Conservation (phyloP, 768 basidiomycete genomes). For the Auricularia sp. region DNA sequence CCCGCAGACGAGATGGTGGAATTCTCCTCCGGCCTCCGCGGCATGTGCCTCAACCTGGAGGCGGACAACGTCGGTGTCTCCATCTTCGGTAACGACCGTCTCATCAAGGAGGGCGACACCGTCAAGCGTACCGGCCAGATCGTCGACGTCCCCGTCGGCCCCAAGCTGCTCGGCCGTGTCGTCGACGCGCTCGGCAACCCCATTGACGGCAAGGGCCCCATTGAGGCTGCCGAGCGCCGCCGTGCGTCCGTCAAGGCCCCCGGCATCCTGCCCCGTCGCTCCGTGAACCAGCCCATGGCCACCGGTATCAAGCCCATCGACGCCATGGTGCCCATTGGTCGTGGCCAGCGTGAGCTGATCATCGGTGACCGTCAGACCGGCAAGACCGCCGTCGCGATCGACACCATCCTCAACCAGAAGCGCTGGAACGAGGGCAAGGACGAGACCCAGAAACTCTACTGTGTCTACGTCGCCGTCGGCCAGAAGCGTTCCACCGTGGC, state of each 20-base stretch:
- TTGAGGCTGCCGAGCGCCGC: conserved; percentile 85
- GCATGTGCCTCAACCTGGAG: conserved; percentile 99
- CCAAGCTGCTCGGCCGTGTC: conserved; percentile 94
- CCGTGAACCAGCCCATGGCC: conserved; percentile 99
- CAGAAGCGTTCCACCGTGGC: conserved; percentile 99
- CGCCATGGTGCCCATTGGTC: conserved; percentile 99
- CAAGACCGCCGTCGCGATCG: conserved; percentile 98
- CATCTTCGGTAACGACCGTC: conserved; percentile 96
- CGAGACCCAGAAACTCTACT: conserved; percentile 97
- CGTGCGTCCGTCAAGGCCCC: conserved; percentile 98
- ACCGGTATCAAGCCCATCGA: conserved; percentile 99
- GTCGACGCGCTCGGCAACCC: conserved; percentile 99
- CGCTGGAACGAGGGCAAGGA: conserved; percentile 98
- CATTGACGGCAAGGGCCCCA: conserved; percentile 98
- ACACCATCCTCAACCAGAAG: conserved; percentile 99
- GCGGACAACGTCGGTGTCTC: conserved; percentile 99
- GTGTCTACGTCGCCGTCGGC: conserved; percentile 98
- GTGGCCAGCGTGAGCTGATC: conserved; percentile 99
- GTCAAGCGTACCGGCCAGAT: conserved; percentile 99
- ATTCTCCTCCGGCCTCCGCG: conserved; percentile 98
- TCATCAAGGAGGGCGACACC: conserved; percentile 99
- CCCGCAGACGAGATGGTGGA: conserved; percentile 99
- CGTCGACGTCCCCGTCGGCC: conserved; percentile 99
- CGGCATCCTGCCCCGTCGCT: conserved; percentile 97
- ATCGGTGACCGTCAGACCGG: conserved; percentile 99